Evolutionary conservation across 768 basidiomycete species (phyloP).

Genomic region (Leccinum boreale): DNA sequence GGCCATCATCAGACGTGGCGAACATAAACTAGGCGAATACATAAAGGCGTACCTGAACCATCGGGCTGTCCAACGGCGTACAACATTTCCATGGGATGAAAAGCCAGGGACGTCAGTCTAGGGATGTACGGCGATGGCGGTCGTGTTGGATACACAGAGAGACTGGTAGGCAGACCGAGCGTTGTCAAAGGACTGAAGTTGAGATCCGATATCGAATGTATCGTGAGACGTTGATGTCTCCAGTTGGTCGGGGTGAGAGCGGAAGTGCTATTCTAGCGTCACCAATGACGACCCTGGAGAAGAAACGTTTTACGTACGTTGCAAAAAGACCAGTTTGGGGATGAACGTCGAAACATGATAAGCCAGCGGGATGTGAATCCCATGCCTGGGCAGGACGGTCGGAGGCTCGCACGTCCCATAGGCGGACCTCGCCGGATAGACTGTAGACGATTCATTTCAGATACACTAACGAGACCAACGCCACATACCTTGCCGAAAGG

Average conservation of each 20-base stretch:
- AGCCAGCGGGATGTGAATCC: constrained; percentile 64
- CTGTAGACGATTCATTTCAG: constrained; percentile 38
- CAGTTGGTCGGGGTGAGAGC: constrained; percentile 56
- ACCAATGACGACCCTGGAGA: background rate
- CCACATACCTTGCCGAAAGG: constrained; percentile 77
- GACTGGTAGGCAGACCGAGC: constrained; percentile 51
- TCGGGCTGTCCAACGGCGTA: constrained; percentile 72
- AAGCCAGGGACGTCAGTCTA: constrained; percentile 60
- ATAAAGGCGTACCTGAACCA: constrained; percentile 46
- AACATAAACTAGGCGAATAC: background rate
- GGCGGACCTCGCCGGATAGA: constrained; percentile 81
- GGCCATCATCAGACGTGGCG: constrained; percentile 1
- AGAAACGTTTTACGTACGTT: constrained; percentile 49
- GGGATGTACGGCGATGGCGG: constrained; percentile 60
- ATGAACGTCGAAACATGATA: constrained; percentile 87
- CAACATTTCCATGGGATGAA: constrained; percentile 88
- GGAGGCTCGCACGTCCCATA: constrained; percentile 82
- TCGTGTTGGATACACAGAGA: constrained; percentile 53
- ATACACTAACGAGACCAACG: background rate
- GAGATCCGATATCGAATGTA: constrained; percentile 52
- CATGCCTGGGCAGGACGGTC: constrained; percentile 59
- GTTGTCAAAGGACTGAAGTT: constrained; percentile 35
- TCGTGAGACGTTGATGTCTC: constrained; percentile 60
- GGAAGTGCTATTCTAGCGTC: constrained; percentile 46
- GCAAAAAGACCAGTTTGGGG: constrained; percentile 80